Base-by-base conservation (phyloP, 768 basidiomycete genomes). In the Lyophyllum decastes region DNA sequence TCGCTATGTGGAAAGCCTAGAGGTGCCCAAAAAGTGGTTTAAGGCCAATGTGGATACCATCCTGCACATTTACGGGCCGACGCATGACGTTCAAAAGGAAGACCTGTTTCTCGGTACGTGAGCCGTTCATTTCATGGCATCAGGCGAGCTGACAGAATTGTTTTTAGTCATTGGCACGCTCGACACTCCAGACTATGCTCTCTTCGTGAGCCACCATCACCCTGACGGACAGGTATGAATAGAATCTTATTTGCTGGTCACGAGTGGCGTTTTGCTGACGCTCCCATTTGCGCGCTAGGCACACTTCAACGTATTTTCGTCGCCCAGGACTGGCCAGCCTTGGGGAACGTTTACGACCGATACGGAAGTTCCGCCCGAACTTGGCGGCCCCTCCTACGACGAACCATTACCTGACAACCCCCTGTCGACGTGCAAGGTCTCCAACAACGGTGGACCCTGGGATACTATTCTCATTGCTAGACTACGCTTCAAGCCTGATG, bases 321-420 rank as follows among this genome's bases (percentile, higher is more conserved):
- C 79, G 1, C 73, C 81, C 2, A 77, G 72, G 55, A 64, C 66
- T 27, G 85, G 86, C 3, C 79, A 84, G 44, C 81, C 85, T 1
- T 94, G 92, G 92, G 92, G 92, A 7, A 78, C 79, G 16, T 92
- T 90, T 68, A 83, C 84, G 2, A 81, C 82, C 49, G 81, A 87
- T 67, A 79, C 76, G 0, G 77, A 82, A 14, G 64, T 76, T 9
- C 66, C 75, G 10, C 70, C 70, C 3, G 77, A 76, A 21, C 61
- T 69, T 35, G 70, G 71, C 14, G 84, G 85, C 4, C 83, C 82
- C 0, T 72, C 69, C 1, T 85, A 84, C 61, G 73, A 76, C 49
- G 79, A 84, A 50, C 66, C 73, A 2, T 51, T 64, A 26, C 64
- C 71, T 49, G 68, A 64, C n/a, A 66, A 68, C 41, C 70, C 71